These are phyloP conservation scores for Leishmania guyanensis DNA, from an alignment of 208 protist genomes.

Conservation along the genomic window DNA sequence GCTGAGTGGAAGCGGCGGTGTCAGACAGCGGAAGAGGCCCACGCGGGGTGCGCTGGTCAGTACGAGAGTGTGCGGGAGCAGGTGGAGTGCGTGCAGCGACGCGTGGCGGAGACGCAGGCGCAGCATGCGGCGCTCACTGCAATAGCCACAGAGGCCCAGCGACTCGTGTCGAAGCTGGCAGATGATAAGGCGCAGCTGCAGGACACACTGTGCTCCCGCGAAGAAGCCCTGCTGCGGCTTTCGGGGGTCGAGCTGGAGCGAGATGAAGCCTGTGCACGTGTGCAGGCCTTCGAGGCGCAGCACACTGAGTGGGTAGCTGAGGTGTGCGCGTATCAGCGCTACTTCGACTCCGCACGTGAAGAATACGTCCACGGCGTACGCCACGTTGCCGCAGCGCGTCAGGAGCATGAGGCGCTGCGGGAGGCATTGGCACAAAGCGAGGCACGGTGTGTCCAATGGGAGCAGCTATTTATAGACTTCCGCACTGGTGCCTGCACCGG, in stretches of 20 bases:
- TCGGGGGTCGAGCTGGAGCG: constrained; percentile 18
- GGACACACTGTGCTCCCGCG: background rate
- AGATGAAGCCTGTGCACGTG: constrained; percentile 25
- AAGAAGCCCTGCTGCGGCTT: constrained; percentile 26
- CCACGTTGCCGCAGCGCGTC: constrained; percentile 12
- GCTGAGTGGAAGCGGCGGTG: constrained; percentile 27
- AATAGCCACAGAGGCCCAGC: constrained; percentile 12
- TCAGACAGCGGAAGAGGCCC: background rate
- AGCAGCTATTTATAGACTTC: constrained; percentile 7
- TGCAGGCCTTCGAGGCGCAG: constrained; percentile 25
- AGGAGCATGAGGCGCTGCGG: constrained; percentile 31
- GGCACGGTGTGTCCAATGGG: constrained; percentile 32
- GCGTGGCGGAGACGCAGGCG: constrained; percentile 7
- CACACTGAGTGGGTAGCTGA: constrained; percentile 6
- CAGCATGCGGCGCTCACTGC: background rate
- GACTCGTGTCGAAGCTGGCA: constrained; percentile 15
- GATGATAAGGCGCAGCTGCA: constrained; percentile 26
- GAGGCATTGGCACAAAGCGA: constrained; percentile 31
- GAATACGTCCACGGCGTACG: constrained; percentile 16
- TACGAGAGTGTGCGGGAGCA: constrained; percentile 13
- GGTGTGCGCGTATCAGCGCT: background rate
- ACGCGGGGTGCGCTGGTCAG: constrained; percentile 10
- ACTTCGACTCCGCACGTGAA: constrained; percentile 8
- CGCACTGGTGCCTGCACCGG: background rate
- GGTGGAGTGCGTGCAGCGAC: constrained; percentile 12